Percentiles rank a stretch among this genome's conserved stretches.
These are phyloP conservation scores for Inga laurina DNA, from an alignment of 306 rosid species.

Conservation along the genomic window DNA sequence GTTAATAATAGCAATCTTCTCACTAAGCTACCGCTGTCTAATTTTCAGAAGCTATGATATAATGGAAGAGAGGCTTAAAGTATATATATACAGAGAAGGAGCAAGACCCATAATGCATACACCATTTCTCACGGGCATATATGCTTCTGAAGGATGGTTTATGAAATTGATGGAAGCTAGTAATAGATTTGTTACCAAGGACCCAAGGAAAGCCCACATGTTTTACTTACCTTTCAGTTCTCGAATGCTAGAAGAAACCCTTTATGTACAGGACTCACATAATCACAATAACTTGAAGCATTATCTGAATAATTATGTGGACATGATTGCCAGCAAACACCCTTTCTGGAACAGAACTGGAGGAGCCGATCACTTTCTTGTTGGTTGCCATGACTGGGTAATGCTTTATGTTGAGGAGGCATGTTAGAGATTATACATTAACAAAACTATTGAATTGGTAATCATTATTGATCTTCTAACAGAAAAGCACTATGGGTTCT, in stretches of 20 bases:
- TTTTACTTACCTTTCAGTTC: conserved; percentile 95
- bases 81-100: conserved; percentile 78
- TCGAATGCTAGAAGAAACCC: conserved; percentile 55
- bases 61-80: conserved; percentile 82
- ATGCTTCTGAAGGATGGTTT: conserved; percentile 99
- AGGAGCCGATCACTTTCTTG: conserved; percentile 94
- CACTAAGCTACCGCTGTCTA: background rate
- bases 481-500: conserved; percentile 3
- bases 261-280: conserved; percentile 71
- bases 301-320: conserved; percentile 63
- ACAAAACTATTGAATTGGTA: background rate
- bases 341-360: conserved; percentile 87
- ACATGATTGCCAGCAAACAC: conserved; percentile 49
- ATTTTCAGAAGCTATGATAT: conserved; percentile 84
- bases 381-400: conserved; percentile 98
- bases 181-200: conserved; percentile 58
- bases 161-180: conserved; percentile 70
- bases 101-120: conserved; percentile 69
- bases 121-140: conserved; percentile 68
- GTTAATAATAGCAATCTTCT: background rate
- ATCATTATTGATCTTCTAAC: conserved; percentile 23
- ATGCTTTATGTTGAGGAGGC: background rate
- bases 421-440: background rate
- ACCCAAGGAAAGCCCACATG: conserved; percentile 68
- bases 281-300: conserved; percentile 51